These are phyloP conservation scores for Dinochytrium kinnereticum DNA, from an alignment of 371 early-diverging fungal species.

Conservation along the genomic window DNA sequence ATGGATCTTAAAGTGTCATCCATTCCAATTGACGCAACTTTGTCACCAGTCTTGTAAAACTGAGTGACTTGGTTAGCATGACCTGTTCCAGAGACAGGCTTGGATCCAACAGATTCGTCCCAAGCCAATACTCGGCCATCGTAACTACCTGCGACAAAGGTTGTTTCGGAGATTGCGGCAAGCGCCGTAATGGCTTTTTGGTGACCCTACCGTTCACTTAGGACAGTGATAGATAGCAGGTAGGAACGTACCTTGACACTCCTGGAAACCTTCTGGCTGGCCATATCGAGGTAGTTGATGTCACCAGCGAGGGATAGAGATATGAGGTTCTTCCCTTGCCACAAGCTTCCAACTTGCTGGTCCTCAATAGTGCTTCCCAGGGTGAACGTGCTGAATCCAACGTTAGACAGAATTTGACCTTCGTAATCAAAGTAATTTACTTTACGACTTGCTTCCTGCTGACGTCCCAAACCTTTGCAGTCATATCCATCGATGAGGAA, in stretches of 20 bases:
- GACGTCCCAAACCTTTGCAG: slow-evolving; percentile 94
- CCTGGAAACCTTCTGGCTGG: slow-evolving; percentile 50
- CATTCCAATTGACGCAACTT: slow-evolving; percentile 72
- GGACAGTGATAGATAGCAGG: too few relatives aligned
- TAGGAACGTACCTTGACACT: slow-evolving; percentile 58
- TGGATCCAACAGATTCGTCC: slow-evolving; percentile 52
- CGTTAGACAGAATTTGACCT: not conserved
- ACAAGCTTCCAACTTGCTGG: slow-evolving; percentile 95
- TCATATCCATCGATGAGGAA: slow-evolving; percentile 86
- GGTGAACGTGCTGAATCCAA: slow-evolving; percentile 39
- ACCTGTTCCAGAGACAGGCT: slow-evolving; percentile 58
- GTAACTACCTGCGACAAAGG: slow-evolving; percentile 86
- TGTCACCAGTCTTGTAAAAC: slow-evolving; percentile 37
- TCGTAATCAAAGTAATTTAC: slow-evolving; percentile 49
- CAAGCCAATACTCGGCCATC: slow-evolving; percentile 77
- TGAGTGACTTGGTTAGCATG: slow-evolving; percentile 74
- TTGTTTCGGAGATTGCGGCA: slow-evolving; percentile 44
- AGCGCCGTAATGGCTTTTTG: slow-evolving; percentile 85
- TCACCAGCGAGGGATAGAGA: slow-evolving; percentile 83
- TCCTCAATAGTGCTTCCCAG: slow-evolving; percentile 58
- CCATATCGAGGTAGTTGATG: slow-evolving; percentile 78
- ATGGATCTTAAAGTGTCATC: slow-evolving; percentile 70
- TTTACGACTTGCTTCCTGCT: slow-evolving; percentile 68
- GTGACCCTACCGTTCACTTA: too few relatives aligned
- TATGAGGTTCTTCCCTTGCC: slow-evolving; percentile 77